Conservation (phyloP, 306 rosid species). For the Cucumis sativus region Cucumber_9930_V3 NC_026659.2:25736001-25736500, state of each 20-base stretch:
- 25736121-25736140: background rate
- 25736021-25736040: background rate
- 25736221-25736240: background rate
- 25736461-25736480: background rate
- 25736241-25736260: background rate
- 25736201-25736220: background rate
- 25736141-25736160: background rate
- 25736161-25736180: no score
- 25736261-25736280: background rate
- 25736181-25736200: background rate
- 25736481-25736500: background rate
- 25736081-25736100: background rate
- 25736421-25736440: background rate
- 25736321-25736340: background rate
- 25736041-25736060: background rate
- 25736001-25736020: background rate
- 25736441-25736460: constrained; percentile 20
- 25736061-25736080: background rate
- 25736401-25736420: background rate
- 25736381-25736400: background rate
- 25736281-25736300: background rate
- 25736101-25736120: background rate
- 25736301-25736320: background rate
- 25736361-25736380: background rate
- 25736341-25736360: background rate